phyloP scores from a whole-genome alignment of 305 asterid species.

The Plantago coronopus region DNA sequence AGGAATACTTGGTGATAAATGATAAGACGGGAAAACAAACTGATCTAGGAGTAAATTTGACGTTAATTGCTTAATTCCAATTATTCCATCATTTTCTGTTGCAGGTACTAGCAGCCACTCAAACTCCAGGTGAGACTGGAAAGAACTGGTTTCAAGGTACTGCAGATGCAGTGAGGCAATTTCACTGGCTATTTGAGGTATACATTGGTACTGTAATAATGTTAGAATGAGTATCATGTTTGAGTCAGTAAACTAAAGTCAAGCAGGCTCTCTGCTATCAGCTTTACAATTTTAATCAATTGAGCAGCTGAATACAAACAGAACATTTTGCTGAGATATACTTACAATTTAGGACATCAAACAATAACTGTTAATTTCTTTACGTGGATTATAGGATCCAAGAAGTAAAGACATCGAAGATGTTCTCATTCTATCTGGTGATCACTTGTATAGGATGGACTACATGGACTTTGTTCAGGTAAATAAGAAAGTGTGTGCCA shows the following conservation, averaged over 20 bases:
- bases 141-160: slow-evolving; percentile 95
- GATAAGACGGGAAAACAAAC: not conserved
- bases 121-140: slow-evolving; percentile 90
- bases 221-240: not conserved
- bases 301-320: no score
- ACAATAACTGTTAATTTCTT: not conserved
- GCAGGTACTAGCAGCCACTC: slow-evolving; percentile 95
- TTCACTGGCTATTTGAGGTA: slow-evolving; percentile 99
- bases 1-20: not conserved
- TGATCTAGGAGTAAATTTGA: no score
- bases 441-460: slow-evolving; percentile 97
- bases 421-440: slow-evolving; percentile 92
- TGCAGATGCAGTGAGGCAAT: slow-evolving; percentile 94
- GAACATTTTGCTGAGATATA: no score
- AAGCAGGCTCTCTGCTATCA: no score
- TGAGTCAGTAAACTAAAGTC: no score
- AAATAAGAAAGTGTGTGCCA: slow-evolving; percentile 11
- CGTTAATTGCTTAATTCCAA: not conserved
- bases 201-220: slow-evolving; percentile 7
- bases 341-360: no score
- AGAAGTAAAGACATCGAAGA: slow-evolving; percentile 92
- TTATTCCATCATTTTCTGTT: slow-evolving; percentile 14
- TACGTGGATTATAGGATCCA: slow-evolving; percentile 54
- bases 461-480: slow-evolving; percentile 95
- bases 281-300: no score